Conservation (phyloP, 2,329 filamentous ascomycete genomes). For the Colletotrichum sp. region DNA sequence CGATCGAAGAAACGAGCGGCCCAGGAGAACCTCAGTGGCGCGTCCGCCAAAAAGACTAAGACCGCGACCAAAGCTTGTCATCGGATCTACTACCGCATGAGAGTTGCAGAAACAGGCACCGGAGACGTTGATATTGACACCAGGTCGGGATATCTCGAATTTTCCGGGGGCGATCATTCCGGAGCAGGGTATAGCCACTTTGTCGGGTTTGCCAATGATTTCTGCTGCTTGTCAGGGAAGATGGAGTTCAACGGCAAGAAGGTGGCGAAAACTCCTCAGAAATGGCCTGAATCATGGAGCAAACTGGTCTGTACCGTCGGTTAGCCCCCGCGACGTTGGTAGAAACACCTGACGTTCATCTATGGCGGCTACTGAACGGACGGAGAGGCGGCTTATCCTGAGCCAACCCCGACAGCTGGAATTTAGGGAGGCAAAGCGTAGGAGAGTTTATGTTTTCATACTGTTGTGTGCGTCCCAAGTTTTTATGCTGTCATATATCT, state of each 20-base stretch:
- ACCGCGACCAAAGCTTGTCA: not conserved
- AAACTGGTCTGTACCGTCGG: not conserved
- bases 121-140: fast-evolving
- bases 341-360: not conserved
- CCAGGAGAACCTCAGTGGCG: not conserved
- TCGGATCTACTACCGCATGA: not conserved
- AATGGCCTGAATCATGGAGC: not conserved
- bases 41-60: not conserved
- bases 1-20: not conserved
- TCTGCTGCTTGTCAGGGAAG: not conserved
- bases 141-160: not conserved
- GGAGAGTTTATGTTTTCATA: not conserved
- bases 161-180: not conserved
- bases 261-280: not conserved
- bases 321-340: not conserved
- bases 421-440: not conserved
- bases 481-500: not conserved
- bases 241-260: not conserved
- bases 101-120: not conserved
- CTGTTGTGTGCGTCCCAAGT: not conserved
- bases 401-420: not conserved
- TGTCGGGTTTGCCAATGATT: not conserved
- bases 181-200: not conserved
- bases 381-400: not conserved
- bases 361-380: not conserved